phyloP scores from a whole-genome alignment of 73 alveolate species.

The Paramecium sonneborni region DNA sequence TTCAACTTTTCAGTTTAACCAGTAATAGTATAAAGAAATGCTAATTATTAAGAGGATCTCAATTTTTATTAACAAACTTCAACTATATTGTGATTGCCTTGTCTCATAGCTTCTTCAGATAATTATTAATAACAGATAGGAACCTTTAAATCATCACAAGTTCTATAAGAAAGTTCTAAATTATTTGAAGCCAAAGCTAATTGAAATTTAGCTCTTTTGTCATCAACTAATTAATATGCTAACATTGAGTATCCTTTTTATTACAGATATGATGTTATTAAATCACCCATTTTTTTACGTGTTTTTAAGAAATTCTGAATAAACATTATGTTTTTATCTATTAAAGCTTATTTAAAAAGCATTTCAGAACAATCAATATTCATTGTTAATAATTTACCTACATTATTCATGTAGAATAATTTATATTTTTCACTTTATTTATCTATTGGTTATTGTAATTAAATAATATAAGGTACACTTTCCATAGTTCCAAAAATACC shows the following conservation, averaged over 20 bases:
- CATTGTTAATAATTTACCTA: conserved; percentile 22
- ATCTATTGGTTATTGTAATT: conserved; percentile 43
- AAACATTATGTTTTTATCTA: conserved; percentile 71
- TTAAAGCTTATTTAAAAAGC: conserved; percentile 72
- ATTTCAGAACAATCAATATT: conserved; percentile 73
- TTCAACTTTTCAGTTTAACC: conserved; percentile 47
- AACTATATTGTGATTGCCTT: conserved; percentile 59
- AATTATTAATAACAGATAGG: conserved; percentile 11
- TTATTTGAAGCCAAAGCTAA: conserved; percentile 52
- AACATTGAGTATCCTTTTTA: conserved; percentile 73
- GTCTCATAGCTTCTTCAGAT: conserved; percentile 62
- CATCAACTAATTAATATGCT: conserved; percentile 69
- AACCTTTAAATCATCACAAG: conserved; percentile 51
- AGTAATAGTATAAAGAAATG: conserved; percentile 18
- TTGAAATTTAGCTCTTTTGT: conserved; percentile 58
- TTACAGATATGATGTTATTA: conserved; percentile 70
- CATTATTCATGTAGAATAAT: not conserved
- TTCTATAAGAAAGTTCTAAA: conserved; percentile 56
- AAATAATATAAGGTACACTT: conserved; percentile 67
- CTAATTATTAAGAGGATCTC: conserved; percentile 32
- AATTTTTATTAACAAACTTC: conserved; percentile 52
- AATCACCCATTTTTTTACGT: conserved; percentile 71
- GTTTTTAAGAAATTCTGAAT: conserved; percentile 60
- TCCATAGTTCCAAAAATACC: conserved; percentile 75
- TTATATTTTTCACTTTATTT: not conserved